A percentile compares a stretch with the other conserved stretches of the same genome.
These are phyloP conservation scores for Nematocida sp. DNA, from an alignment of 371 early-diverging fungal species.

Conservation along the genomic window DNA sequence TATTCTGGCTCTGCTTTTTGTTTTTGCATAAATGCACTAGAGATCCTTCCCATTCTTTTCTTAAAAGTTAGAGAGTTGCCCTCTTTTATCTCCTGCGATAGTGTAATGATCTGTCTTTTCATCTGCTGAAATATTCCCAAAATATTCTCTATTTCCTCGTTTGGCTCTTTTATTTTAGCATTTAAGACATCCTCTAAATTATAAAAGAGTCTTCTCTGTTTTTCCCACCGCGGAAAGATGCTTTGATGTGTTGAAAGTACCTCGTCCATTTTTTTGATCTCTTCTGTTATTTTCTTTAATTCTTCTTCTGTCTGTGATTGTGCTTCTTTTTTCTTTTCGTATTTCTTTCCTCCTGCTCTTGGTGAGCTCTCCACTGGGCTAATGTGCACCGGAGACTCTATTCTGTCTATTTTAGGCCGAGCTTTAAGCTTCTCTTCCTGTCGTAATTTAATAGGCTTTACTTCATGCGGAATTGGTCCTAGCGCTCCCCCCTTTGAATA, in stretches of 20 bases:
- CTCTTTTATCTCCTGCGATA: slow-evolving; percentile 48
- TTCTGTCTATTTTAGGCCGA: slow-evolving; percentile 6
- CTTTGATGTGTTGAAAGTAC: slow-evolving; percentile 31
- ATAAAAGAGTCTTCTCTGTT: slow-evolving; percentile 31
- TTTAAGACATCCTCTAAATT: slow-evolving; percentile 19
- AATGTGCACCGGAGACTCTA: slow-evolving; percentile 6
- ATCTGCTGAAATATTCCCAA: slow-evolving; percentile 53
- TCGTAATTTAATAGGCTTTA: background rate
- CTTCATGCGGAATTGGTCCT: background rate
- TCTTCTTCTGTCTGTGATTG: slow-evolving; percentile 11
- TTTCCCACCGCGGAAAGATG: slow-evolving; percentile 43
- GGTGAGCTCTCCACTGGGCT: background rate
- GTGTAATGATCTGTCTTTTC: slow-evolving; percentile 39
- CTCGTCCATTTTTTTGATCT: slow-evolving; percentile 29
- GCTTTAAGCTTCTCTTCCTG: background rate
- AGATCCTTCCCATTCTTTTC: slow-evolving; percentile 36
- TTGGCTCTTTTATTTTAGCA: background rate
- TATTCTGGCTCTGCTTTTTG: slow-evolving; percentile 27
- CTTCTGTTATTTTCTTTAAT: slow-evolving; percentile 6
- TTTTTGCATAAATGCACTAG: slow-evolving; percentile 47
- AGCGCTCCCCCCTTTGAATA: background rate
- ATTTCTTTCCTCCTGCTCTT: background rate
- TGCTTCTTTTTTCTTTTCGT: background rate
- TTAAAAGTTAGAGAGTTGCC: slow-evolving; percentile 8
- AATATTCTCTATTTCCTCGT: slow-evolving; percentile 4